Base-by-base conservation (phyloP, 2,329 filamentous ascomycete genomes). In the Pyrenophora teres region DNA sequence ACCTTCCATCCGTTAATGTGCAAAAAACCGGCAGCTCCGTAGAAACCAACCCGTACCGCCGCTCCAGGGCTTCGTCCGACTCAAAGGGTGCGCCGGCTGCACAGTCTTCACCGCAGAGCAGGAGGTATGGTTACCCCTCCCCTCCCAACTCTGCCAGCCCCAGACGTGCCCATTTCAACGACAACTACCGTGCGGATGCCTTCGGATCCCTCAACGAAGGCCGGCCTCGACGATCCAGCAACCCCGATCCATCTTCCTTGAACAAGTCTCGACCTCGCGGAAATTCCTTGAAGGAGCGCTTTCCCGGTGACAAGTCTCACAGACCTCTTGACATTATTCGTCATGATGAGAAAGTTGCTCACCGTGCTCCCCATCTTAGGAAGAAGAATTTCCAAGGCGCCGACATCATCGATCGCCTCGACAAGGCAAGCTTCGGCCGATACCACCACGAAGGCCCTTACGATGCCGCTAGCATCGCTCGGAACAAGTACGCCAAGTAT, bases 391-490 rank as follows among this genome's bases (percentile, higher is more conserved):
- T 87, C 13, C 83, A 86, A 21, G 83, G 82, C 39, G 83, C 90
- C 1, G 92, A 97, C 71, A 80, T 81, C 7, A 94, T 97, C 65
- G 93, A 97, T 71, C 78, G 79, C 4, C 83, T 97, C 1, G 93
- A 96, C 69, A 80, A 81, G 2, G 73, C 82, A n/a, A 62, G 62
- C n/a, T 82, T 83, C 43, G 81, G 81, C 15, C 76, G 81, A 2
- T 96, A 96, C 73, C 93, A 97, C 72, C 93, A 97, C 65, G 90
- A 88, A 58, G 92, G 93, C 0, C 93, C 93, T 0, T 97, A 89
- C 63, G 93, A 97, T 70, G 90, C 92, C 8, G 88, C 90, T 2
- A 80, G 90, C 45, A 79, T 87, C 1, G 84, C 88, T 10, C 83
- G 90, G 40, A 97, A 97, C 75, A 79, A 76, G 3, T 80, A 85